A percentile compares a stretch with the other conserved stretches of the same genome.
Evolutionary conservation across 306 rosid genomes (phyloP).

Genomic region (Cicer yamashitae): DNA sequence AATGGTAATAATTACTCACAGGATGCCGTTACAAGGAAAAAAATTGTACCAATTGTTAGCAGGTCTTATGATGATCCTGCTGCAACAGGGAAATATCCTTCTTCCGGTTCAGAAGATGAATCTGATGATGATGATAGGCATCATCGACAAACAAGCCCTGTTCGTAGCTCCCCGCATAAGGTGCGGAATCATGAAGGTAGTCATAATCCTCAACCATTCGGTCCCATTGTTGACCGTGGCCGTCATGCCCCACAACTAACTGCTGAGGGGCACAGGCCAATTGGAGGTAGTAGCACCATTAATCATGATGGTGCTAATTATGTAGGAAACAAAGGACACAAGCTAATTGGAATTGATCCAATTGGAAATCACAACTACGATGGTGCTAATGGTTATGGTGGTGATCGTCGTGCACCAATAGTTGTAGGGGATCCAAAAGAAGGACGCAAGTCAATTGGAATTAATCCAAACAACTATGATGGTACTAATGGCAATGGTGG

Average conservation of each 20-base stretch:
- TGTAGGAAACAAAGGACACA: conserved; percentile 31
- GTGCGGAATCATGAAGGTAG: conserved; percentile 42
- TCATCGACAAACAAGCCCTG: conserved; percentile 28
- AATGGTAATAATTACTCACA: background rate
- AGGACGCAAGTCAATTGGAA: conserved; percentile 35
- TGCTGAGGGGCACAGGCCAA: background rate
- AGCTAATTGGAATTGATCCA: conserved; percentile 39
- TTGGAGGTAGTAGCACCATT: too few species aligned
- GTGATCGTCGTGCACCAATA: conserved; percentile 16
- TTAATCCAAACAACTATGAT: conserved; percentile 1
- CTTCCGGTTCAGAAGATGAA: conserved; percentile 35
- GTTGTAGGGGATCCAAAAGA: too few species aligned
- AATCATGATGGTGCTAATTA: background rate
- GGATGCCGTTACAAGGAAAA: conserved; percentile 41
- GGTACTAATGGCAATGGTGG: conserved; percentile 1
- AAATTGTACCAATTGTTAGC: conserved; percentile 32
- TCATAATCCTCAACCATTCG: conserved; percentile 29
- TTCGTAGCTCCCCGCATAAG: conserved; percentile 11
- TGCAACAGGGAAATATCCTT: conserved; percentile 31
- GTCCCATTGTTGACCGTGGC: background rate
- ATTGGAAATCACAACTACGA: background rate
- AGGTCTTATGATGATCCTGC: conserved; percentile 7
- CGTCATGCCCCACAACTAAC: conserved; percentile 28
- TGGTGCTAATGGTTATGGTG: background rate
- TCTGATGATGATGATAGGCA: background rate